Percentiles rank a stretch among this genome's conserved stretches.
Evolutionary conservation across 2,329 filamentous ascomycete species (phyloP).

Genomic region (Penicillium sp.): DNA sequence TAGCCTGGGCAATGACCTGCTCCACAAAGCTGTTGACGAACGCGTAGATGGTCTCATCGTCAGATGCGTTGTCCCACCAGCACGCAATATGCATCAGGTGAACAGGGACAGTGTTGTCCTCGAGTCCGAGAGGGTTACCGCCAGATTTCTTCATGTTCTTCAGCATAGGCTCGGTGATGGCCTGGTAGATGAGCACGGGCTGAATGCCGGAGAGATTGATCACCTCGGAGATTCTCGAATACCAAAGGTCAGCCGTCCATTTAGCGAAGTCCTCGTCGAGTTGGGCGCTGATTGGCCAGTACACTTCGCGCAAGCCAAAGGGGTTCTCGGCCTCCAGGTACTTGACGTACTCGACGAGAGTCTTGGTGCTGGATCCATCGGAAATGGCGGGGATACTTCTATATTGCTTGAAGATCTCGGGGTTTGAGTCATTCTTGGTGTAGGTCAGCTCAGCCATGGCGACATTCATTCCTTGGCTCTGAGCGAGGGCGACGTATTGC

Average conservation of each 20-base stretch:
- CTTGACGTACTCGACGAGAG: slow-evolving; percentile 34
- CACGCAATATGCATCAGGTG: slow-evolving; percentile 31
- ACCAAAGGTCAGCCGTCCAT: slow-evolving; percentile 27
- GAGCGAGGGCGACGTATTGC: slow-evolving; percentile 36
- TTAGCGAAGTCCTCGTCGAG: slow-evolving; percentile 31
- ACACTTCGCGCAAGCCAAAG: slow-evolving; percentile 33
- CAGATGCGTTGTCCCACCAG: slow-evolving; percentile 33
- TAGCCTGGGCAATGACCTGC: slow-evolving; percentile 29
- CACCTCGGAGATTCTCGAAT: slow-evolving; percentile 21
- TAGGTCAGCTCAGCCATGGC: slow-evolving; percentile 40
- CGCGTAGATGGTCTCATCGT: slow-evolving; percentile 32
- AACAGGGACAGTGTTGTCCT: slow-evolving; percentile 23
- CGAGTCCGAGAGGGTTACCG: slow-evolving; percentile 38
- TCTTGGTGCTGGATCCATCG: slow-evolving; percentile 32
- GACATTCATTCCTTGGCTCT: slow-evolving; percentile 26
- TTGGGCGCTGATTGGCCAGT: slow-evolving; percentile 35
- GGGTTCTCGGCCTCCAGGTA: slow-evolving; percentile 37
- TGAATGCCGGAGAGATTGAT: slow-evolving; percentile 20
- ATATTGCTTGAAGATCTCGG: slow-evolving; percentile 41
- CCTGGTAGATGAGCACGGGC: slow-evolving; percentile 34
- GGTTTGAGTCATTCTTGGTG: slow-evolving; percentile 36
- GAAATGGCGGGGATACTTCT: slow-evolving; percentile 31
- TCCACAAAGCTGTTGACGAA: slow-evolving; percentile 29
- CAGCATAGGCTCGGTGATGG: slow-evolving; percentile 33
- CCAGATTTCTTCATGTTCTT: slow-evolving; percentile 33